Evolutionary conservation across 2,329 filamentous ascomycete genomes (phyloP).

Genomic region (Hirsutella thompsonii): DNA sequence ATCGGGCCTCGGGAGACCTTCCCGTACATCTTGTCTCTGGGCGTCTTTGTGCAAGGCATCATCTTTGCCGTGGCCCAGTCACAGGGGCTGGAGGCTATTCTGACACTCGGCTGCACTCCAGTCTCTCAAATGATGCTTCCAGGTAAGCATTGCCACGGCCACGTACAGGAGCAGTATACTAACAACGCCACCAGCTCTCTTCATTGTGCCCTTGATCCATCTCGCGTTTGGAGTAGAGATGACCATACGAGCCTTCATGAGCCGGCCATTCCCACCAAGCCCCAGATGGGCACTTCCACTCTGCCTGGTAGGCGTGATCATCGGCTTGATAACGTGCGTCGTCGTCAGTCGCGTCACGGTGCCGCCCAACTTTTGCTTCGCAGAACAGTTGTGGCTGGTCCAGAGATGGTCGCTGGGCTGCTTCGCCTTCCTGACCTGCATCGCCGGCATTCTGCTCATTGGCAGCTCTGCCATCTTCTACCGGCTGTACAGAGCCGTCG

Average conservation of each 20-base stretch:
- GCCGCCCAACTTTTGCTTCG: conserved; percentile 50
- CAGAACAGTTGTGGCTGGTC: conserved; percentile 55
- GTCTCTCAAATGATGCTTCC: conserved; percentile 47
- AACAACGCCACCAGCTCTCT: conserved; percentile 39
- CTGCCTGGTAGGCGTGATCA: conserved; percentile 37
- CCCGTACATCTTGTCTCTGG: conserved; percentile 43
- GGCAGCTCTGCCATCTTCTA: conserved; percentile 41
- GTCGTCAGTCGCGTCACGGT: conserved; percentile 42
- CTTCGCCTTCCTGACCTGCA: conserved; percentile 37
- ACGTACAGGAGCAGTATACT: background rate
- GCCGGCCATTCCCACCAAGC: conserved; percentile 42
- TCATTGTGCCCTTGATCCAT: conserved; percentile 53
- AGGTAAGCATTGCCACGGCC: conserved; percentile 25
- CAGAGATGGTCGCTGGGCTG: conserved; percentile 44
- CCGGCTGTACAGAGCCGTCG: conserved; percentile 39
- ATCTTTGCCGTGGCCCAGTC: conserved; percentile 44
- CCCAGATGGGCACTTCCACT: conserved; percentile 46
- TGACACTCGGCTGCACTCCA: conserved; percentile 37
- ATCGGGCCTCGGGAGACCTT: conserved; percentile 35
- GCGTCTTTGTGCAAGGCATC: conserved; percentile 44
- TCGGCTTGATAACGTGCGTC: conserved; percentile 42
- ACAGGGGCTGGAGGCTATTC: conserved; percentile 36
- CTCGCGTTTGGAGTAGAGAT: conserved; percentile 53
- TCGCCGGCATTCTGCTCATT: conserved; percentile 36
- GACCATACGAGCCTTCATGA: conserved; percentile 39